These are phyloP conservation scores for Coniochaeta sp. DNA, from an alignment of 2,329 filamentous ascomycete species.

Conservation along the genomic window DNA sequence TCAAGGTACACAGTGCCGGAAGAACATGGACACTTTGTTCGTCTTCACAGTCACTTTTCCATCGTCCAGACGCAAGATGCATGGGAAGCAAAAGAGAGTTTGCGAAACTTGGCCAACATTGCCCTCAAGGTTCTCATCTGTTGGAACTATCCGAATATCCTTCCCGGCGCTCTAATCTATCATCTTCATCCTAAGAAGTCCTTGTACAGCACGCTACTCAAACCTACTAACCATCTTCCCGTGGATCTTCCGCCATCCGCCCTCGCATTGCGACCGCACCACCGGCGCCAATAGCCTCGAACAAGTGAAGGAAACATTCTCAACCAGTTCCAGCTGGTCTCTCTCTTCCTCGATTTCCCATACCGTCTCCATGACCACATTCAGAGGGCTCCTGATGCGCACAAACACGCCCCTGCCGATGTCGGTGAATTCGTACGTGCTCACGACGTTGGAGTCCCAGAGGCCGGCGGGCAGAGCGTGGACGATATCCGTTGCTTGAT, in stretches of 20 bases:
- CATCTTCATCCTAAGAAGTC: too few relatives aligned
- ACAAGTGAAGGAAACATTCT: conserved; percentile 43
- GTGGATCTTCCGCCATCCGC: conserved; percentile 43
- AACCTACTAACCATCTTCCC: conserved; percentile 36
- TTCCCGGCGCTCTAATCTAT: too few relatives aligned
- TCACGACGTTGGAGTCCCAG: conserved; percentile 47
- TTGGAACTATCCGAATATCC: too few relatives aligned
- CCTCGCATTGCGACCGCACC: conserved; percentile 44
- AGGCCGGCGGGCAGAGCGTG: conserved; percentile 47
- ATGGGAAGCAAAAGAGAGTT: too few relatives aligned
- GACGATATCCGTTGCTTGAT: conserved; percentile 41
- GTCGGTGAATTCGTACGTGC: conserved; percentile 46
- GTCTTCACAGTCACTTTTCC: too few relatives aligned
- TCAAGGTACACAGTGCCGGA: too few relatives aligned
- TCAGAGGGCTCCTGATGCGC: conserved; percentile 42
- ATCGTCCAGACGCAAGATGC: too few relatives aligned
- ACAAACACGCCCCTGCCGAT: conserved; percentile 43
- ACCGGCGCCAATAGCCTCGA: conserved; percentile 41
- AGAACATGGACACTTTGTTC: too few relatives aligned
- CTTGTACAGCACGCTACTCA: conserved; percentile 18
- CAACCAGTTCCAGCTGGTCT: conserved; percentile 33
- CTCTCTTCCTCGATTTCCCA: conserved; percentile 34
- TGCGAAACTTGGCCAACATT: too few relatives aligned
- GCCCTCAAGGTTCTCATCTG: too few relatives aligned
- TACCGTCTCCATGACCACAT: conserved; percentile 44